Base-by-base conservation (phyloP, 768 basidiomycete genomes). In the Rhodotorula graminis region DNA sequence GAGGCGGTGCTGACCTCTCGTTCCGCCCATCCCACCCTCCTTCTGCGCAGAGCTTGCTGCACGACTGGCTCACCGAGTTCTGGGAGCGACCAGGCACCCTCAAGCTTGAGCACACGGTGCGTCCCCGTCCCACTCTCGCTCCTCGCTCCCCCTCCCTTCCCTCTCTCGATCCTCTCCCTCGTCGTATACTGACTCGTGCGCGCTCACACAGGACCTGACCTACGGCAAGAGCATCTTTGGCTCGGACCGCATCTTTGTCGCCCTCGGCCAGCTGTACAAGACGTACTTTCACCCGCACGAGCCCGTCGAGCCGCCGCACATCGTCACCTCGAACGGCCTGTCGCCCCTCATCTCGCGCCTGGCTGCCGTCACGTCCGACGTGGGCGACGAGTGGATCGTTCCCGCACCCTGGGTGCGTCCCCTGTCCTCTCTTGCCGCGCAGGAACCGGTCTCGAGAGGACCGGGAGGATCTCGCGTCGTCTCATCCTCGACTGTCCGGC, bases 241-340 rank as follows among this genome's bases (percentile, higher is more conserved):
- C 5, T 70, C 68, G 21, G 44, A 59, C 21, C 68, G 73, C 57
- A 49, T 74, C 61, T 56, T 67, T 46, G 7, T 18, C 19, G 49
- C 65, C 19, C 62, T 74, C 42, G 40, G 61, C 21, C 7, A 27
- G 21, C n/a, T 60, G 50, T 67, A 60, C 56, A 3, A 49, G 11
- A 31, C 58, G 8, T 56, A 64, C 52, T 74, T 70, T 33, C 8
- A 52, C 14, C 73, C 73, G 27, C 49, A 42, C 62, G 9, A 21
- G 16, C 69, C 69, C 15, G 62, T 74, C 58, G 18, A 64, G 25
- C 46, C 49, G 2, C 2, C 19, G 18, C 73, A 74, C 61, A 64
- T 74, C 57, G 56, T 52, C 3, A 64, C 69, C 16, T 67, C 65
- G 50, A 70, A 67, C 57, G 73, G 73, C 46, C 57, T 67, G 31